Evolutionary conservation across 208 protist species (phyloP).

Genomic region (Strigomonas culicis): DNA sequence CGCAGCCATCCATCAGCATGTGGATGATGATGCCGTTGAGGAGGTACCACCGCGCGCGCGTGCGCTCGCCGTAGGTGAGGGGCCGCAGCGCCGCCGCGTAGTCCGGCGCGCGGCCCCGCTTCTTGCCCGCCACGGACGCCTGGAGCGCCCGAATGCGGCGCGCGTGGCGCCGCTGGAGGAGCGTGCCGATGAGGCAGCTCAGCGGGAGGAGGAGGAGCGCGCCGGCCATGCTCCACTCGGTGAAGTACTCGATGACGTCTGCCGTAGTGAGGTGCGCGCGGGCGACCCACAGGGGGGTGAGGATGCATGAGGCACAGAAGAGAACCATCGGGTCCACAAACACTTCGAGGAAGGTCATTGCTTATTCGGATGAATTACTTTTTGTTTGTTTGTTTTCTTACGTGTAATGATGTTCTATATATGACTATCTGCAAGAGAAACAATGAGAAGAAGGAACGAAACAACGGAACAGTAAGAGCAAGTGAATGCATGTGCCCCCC

Average conservation of each 20-base stretch:
- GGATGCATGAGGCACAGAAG: slow-evolving; percentile 53
- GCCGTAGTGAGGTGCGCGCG: slow-evolving; percentile 25
- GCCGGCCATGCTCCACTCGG: slow-evolving; percentile 39
- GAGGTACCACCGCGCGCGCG: slow-evolving; percentile 71
- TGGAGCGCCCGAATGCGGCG: too few relatives aligned
- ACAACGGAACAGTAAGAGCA: background rate
- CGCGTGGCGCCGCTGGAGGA: background rate
- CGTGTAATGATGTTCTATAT: background rate
- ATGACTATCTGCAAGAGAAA: background rate
- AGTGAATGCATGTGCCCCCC: too few relatives aligned
- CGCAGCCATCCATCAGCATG: slow-evolving; percentile 66
- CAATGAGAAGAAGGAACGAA: too few relatives aligned
- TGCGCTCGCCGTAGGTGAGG: slow-evolving; percentile 46
- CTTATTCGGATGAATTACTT: too few relatives aligned
- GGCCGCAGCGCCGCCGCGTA: slow-evolving; percentile 29
- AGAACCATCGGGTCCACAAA: slow-evolving; percentile 62
- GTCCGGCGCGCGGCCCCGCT: slow-evolving; percentile 13
- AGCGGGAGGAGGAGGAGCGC: slow-evolving; percentile 25
- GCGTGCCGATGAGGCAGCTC: slow-evolving; percentile 25
- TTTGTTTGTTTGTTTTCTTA: too few relatives aligned
- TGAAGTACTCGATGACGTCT: slow-evolving; percentile 45
- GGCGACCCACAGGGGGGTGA: slow-evolving; percentile 32
- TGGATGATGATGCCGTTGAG: slow-evolving; percentile 72
- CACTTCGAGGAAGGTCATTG: slow-evolving; percentile 33
- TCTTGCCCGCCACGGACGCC: slow-evolving; percentile 8